phyloP scores from a whole-genome alignment of 2,329 filamentous ascomycete species.

The Arthrobotrys megalospora region DNA sequence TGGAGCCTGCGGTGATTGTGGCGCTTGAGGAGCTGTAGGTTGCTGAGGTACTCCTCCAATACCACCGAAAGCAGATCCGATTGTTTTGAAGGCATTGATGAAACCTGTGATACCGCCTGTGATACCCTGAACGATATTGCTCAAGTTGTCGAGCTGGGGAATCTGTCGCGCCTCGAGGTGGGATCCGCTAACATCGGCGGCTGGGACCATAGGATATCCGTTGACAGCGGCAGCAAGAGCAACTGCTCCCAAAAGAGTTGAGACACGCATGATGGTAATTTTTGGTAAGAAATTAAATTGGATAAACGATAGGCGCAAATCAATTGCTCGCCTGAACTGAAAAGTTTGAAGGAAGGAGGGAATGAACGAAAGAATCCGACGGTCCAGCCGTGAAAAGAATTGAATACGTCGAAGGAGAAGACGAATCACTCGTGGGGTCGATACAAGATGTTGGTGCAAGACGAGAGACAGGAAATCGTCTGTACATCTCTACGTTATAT shows the following conservation, averaged over 20 bases:
- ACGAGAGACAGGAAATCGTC: not conserved
- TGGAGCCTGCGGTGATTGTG: not conserved
- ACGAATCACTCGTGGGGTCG: not conserved
- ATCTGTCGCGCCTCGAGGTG: conserved; percentile 8
- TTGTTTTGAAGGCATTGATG: conserved; percentile 11
- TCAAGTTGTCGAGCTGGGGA: not conserved
- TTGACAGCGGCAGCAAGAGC: conserved; percentile 21
- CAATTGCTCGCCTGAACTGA: conserved; percentile 21
- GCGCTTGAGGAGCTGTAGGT: not conserved
- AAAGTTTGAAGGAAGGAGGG: not conserved
- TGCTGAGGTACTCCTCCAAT: not conserved
- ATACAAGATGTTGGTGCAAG: conserved; percentile 17
- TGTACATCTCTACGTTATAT: not conserved
- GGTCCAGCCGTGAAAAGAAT: conserved; percentile 36
- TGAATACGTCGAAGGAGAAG: conserved; percentile 6
- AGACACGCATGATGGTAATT: conserved; percentile 26
- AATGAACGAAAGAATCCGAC: conserved; percentile 12
- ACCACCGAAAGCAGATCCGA: conserved; percentile 14
- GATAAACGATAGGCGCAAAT: conserved; percentile 8
- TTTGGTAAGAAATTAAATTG: not conserved
- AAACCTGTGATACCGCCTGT: not conserved
- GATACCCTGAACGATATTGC: conserved; percentile 2
- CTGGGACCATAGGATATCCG: conserved; percentile 2
- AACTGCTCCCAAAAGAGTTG: conserved; percentile 16
- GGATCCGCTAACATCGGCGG: not conserved